These are phyloP conservation scores for Colletotrichum truncatum DNA, from an alignment of 2,329 filamentous ascomycete genomes.

Conservation along the genomic window DNA sequence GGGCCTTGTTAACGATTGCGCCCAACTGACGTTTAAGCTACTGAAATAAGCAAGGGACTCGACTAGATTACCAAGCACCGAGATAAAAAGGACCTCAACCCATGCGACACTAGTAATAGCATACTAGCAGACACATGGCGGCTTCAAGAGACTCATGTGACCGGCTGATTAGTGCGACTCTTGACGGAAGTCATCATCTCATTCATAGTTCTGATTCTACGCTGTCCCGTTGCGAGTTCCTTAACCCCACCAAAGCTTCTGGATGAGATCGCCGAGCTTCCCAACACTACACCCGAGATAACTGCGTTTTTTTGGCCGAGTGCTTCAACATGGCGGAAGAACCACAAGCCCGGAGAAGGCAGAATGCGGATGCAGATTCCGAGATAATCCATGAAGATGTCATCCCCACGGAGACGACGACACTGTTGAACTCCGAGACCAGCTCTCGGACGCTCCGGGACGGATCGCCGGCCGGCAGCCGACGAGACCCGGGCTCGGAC, in stretches of 20 bases:
- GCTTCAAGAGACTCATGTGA: conserved; percentile 11
- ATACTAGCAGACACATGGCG: not conserved
- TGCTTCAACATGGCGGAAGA: conserved; percentile 3
- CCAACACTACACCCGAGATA: not conserved
- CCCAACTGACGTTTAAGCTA: not conserved
- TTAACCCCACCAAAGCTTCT: not conserved
- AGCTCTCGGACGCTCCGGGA: conserved; percentile 22
- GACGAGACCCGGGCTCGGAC: conserved; percentile 14
- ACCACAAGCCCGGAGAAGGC: not conserved
- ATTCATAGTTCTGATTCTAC: not conserved
- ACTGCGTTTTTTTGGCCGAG: conserved; percentile 14
- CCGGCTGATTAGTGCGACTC: not conserved
- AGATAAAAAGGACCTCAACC: conserved; percentile 5
- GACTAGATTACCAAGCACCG: conserved; percentile 24
- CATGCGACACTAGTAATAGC: conserved; percentile 2
- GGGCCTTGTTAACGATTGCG: not conserved
- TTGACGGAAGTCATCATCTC: not conserved
- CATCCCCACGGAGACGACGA: conserved; percentile 28
- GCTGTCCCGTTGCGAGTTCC: not conserved
- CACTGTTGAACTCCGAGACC: conserved; percentile 27
- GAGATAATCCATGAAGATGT: not conserved
- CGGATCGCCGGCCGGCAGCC: conserved; percentile 9
- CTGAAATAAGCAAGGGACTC: not conserved
- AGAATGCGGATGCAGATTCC: not conserved
- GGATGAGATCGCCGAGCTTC: conserved; percentile 7